Evolutionary conservation across 306 rosid genomes (phyloP), one percentile per base, ranked within the genome.

Genomic region (Aeschynomene evenia): DNA sequence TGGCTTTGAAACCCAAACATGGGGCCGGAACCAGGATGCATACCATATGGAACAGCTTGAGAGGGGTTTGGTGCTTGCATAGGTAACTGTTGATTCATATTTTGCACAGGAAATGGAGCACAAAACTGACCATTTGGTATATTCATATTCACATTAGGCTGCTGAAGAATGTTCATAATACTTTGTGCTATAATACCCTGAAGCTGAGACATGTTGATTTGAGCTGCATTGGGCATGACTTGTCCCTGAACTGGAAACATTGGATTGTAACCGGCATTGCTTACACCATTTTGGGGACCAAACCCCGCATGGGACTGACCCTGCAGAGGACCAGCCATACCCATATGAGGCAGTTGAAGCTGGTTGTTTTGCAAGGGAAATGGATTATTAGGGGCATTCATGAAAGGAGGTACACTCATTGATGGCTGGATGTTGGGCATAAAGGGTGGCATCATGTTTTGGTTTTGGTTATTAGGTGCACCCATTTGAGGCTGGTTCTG

Each of bases 91-190:
- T 85, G 98, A 53, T 85, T 91, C 87, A 81, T 81, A 64, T 84
- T 88, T 68, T 82, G 98, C 78, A 82, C 52, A 39, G 75, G 66
- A 70, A 65, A 78, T 1, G 87, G 86, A 12, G 78, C 63, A 77
- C 79, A 66, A 33, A 84, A 88, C n/a, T 94, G 97, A 9, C 84
- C 96, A 80, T 84, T 86, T n/a, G 77, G 79, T 72, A 88, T 70
- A 45, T 83, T 86, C 82, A 79, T 80, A 66, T 71, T 84, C 74
- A 77, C 59, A 69, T 73, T 80, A 69, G 88, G 82, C 57, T 84
- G 96, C 57, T 88, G 91, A 62, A 79, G 80, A 34, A 84, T 77
- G 68, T 67, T 84, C 37, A 77, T 11, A 42, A 90, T 79, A 63
- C 70, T 74, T 29, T 83, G 87, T 13, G 83, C 91, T 14, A 85